Percentiles rank a stretch among this genome's conserved stretches.
Evolutionary conservation across 345 rosid genomes (phyloP).

Genomic region (Linum lewisii): DNA sequence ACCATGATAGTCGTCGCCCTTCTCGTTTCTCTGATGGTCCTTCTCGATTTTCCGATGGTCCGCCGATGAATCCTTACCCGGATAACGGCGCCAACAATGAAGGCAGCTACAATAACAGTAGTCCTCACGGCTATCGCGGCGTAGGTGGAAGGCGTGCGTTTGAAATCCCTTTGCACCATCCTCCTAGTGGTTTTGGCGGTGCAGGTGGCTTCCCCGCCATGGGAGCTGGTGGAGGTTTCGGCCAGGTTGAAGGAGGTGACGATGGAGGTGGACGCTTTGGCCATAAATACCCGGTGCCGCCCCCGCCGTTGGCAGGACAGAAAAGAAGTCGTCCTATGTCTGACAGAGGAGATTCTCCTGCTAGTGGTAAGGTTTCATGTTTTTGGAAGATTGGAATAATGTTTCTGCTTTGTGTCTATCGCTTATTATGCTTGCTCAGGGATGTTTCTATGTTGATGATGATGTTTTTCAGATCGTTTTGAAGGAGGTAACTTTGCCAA

Average conservation of each 20-base stretch:
- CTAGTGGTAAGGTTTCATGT: conserved; percentile 16
- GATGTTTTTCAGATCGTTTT: conserved; percentile 31
- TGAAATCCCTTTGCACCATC: conserved; percentile 50
- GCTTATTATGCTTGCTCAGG: background rate
- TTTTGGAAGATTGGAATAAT: background rate
- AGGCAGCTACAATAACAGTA: conserved; percentile 40
- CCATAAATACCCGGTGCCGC: conserved; percentile 20
- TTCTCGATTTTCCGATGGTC: conserved; percentile 23
- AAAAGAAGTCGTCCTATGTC: conserved; percentile 44
- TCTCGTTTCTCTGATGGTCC: conserved; percentile 37
- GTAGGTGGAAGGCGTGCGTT: conserved; percentile 39
- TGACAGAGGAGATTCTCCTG: conserved; percentile 40
- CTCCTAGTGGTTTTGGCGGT: conserved; percentile 23
- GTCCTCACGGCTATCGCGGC: conserved; percentile 47
- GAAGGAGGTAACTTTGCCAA: conserved; percentile 55
- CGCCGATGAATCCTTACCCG: conserved; percentile 9
- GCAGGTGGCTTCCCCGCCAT: conserved; percentile 31
- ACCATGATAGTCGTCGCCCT: conserved; percentile 26
- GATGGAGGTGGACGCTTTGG: conserved; percentile 21
- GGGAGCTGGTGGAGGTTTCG: conserved; percentile 23
- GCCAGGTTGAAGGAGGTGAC: conserved; percentile 18
- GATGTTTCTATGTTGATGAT: background rate
- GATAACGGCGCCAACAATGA: conserved; percentile 14
- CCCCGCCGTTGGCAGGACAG: conserved; percentile 41
- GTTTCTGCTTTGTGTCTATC: background rate